Evolutionary conservation across 306 rosid genomes (phyloP).

Genomic region (Gillenia trifoliata): DNA sequence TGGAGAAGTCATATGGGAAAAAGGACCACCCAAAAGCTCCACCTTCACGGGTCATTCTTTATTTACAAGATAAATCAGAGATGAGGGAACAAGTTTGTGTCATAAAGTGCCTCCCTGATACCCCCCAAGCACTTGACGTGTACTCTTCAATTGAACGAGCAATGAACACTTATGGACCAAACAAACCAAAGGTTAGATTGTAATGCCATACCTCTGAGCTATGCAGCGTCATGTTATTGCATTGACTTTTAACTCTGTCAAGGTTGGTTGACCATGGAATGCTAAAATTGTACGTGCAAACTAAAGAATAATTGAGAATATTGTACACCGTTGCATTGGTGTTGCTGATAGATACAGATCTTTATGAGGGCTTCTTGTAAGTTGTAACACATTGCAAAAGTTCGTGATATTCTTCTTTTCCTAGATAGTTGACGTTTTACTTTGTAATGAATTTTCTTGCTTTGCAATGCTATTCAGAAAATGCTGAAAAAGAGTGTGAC

Average conservation of each 20-base stretch:
- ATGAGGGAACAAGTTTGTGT: conserved; percentile 51
- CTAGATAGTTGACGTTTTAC: not conserved
- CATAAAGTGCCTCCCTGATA: conserved; percentile 63
- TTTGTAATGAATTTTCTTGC: not conserved
- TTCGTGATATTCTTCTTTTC: not conserved
- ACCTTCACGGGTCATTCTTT: conserved; percentile 64
- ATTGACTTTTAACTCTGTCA: not conserved
- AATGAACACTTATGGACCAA: conserved; percentile 59
- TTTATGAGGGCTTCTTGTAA: not conserved
- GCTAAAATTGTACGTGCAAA: not conserved
- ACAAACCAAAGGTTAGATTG: conserved; percentile 59
- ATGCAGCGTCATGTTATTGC: not conserved
- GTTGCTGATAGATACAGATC: not conserved
- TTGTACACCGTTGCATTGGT: not conserved
- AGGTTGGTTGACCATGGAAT: not conserved
- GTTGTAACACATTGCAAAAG: not conserved
- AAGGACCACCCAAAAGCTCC: conserved; percentile 68
- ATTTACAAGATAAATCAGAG: conserved; percentile 64
- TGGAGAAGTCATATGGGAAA: conserved; percentile 74
- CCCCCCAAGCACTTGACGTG: conserved; percentile 64
- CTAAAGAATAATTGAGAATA: not conserved
- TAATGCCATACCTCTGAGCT: conserved; percentile 3
- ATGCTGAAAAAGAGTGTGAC: conserved; percentile 39
- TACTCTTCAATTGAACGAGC: conserved; percentile 82
- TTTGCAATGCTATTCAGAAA: conserved; percentile 48